Percentiles rank a stretch among this genome's conserved stretches.
phyloP scores from a whole-genome alignment of 2,329 filamentous ascomycete genomes.

The Fusarium humuli region DNA sequence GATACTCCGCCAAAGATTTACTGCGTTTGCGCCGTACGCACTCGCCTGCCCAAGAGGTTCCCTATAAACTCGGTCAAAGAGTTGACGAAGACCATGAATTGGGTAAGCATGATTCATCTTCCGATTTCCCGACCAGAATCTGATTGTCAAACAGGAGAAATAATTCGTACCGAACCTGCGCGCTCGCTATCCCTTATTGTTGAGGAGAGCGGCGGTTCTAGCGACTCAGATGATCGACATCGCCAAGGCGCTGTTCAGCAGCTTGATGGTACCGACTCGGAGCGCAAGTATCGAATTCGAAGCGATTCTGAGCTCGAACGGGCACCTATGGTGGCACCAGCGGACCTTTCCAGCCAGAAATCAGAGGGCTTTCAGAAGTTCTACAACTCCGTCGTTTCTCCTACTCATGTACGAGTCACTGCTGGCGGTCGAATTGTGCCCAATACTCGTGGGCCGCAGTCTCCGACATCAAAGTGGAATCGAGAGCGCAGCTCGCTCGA shows the following conservation, averaged over 20 bases:
- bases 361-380: slow-evolving; percentile 75
- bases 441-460: slow-evolving; percentile 67
- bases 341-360: slow-evolving; percentile 65
- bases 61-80: slow-evolving; percentile 47
- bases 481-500: slow-evolving; percentile 55
- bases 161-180: slow-evolving; percentile 48
- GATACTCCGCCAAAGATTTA: slow-evolving; percentile 60
- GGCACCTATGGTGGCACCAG: slow-evolving; percentile 66
- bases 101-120: slow-evolving; percentile 48
- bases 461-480: slow-evolving; percentile 63
- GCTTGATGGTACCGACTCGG: slow-evolving; percentile 56
- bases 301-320: slow-evolving; percentile 57
- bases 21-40: slow-evolving; percentile 50
- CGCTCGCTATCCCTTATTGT: slow-evolving; percentile 48
- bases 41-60: slow-evolving; percentile 45
- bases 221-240: slow-evolving; percentile 15
- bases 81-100: slow-evolving; percentile 56
- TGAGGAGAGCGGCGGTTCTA: slow-evolving; percentile 44
- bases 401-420: slow-evolving; percentile 74
- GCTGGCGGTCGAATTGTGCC: slow-evolving; percentile 75
- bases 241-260: slow-evolving; percentile 45
- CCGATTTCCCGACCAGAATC: neutral
- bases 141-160: slow-evolving; percentile 45
- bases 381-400: slow-evolving; percentile 75
- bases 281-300: slow-evolving; percentile 61